These are phyloP conservation scores for Tuber indicum DNA, from an alignment of 495 filamentous ascomycete genomes.

Conservation along the genomic window DNA sequence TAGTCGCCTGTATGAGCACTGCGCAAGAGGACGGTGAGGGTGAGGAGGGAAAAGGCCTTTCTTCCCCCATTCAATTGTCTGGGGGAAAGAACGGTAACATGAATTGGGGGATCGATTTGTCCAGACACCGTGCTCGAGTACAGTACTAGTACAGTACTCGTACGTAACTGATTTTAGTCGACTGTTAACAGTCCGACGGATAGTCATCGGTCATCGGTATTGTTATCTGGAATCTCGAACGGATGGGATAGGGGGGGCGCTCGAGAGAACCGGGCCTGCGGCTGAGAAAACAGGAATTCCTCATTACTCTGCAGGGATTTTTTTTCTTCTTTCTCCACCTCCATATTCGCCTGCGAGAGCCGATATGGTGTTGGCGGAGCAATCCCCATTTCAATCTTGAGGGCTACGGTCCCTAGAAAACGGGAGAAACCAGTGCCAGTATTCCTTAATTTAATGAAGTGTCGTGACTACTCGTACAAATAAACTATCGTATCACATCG, in stretches of 20 bases:
- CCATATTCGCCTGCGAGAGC: not conserved
- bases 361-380: not conserved
- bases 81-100: not conserved
- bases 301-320: not conserved
- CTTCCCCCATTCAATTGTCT: not conserved
- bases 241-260: not conserved
- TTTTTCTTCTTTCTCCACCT: not conserved
- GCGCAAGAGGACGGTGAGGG: not conserved
- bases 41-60: not conserved
- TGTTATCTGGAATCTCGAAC: not conserved
- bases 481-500: not conserved
- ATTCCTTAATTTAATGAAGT: not conserved
- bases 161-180: not conserved
- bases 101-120: not conserved
- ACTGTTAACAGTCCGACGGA: not conserved
- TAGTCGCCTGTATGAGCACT: not conserved
- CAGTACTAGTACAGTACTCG: not conserved
- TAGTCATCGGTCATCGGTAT: not conserved
- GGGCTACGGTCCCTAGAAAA: not conserved
- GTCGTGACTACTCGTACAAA: not conserved
- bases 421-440: not conserved
- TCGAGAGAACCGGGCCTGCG: not conserved
- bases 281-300: not conserved
- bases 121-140: not conserved
- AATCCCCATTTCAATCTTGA: not conserved